Conservation (phyloP, 192 early-diverging fungal genomes). For the Backusella luteola region DNA sequence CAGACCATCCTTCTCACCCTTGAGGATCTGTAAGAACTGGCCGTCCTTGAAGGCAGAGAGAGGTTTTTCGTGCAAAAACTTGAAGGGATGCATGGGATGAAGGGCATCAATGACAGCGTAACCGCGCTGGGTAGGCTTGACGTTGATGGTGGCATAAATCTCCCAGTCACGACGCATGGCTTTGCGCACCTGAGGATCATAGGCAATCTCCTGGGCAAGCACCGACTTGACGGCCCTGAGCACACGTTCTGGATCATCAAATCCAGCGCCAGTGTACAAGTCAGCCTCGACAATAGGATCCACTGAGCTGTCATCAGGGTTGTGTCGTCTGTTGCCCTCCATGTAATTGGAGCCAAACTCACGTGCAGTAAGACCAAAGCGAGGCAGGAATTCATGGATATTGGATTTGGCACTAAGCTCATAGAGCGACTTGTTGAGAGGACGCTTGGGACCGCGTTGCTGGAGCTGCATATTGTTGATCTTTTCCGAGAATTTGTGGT, state of each 20-base stretch:
- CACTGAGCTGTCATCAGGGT: constrained; percentile 57
- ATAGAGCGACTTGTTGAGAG: constrained; percentile 33
- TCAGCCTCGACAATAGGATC: constrained; percentile 56
- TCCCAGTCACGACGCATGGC: constrained; percentile 74
- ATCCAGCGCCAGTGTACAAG: constrained; percentile 45
- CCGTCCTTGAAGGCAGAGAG: constrained; percentile 66
- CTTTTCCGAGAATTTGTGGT: constrained; percentile 49
- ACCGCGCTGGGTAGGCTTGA: constrained; percentile 83
- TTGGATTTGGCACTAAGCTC: constrained; percentile 28
- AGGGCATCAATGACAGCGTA: constrained; percentile 68
- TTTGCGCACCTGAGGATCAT: constrained; percentile 77
- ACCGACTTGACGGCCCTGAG: constrained; percentile 67
- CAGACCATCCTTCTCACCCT: constrained; percentile 72
- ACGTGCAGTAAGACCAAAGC: constrained; percentile 53
- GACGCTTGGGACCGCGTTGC: constrained; percentile 38
- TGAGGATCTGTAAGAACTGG: constrained; percentile 74
- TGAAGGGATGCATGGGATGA: constrained; percentile 80
- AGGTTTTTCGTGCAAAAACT: constrained; percentile 80
- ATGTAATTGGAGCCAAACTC: constrained; percentile 62
- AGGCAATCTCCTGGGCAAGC: constrained; percentile 73
- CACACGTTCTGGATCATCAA: constrained; percentile 50
- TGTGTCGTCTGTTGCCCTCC: constrained; percentile 52
- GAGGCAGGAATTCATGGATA: constrained; percentile 17
- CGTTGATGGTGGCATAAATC: constrained; percentile 63
- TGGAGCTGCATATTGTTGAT: constrained; percentile 34